These are phyloP conservation scores for Tuber aestivum DNA, from an alignment of 495 filamentous ascomycete species.

Conservation along the genomic window DNA sequence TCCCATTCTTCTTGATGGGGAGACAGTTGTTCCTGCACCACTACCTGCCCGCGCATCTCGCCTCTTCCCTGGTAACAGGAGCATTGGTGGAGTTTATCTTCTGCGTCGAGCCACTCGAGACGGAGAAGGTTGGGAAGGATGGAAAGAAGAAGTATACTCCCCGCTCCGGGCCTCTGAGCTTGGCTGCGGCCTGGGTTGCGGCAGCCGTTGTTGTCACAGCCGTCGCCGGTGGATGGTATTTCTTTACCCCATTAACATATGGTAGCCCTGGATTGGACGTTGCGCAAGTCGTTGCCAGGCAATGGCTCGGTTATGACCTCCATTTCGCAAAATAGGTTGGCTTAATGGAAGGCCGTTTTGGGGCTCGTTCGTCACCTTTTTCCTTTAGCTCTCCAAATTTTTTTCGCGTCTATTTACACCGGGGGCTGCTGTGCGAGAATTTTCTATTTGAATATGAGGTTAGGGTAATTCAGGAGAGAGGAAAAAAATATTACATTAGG, in stretches of 20 bases:
- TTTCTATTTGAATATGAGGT: neutral
- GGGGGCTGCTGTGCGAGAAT: neutral
- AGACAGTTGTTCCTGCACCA: slow-evolving; percentile 97
- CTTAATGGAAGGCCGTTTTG: neutral
- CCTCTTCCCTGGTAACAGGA: slow-evolving; percentile 87
- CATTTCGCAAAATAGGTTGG: slow-evolving; percentile 87
- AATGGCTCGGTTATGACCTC: slow-evolving; percentile 95
- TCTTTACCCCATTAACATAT: slow-evolving; percentile 92
- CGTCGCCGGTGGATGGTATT: slow-evolving; percentile 75
- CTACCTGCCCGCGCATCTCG: slow-evolving; percentile 88
- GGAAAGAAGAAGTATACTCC: slow-evolving; percentile 50
- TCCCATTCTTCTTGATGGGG: slow-evolving; percentile 96
- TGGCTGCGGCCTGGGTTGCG: slow-evolving; percentile 73
- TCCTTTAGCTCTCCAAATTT: neutral
- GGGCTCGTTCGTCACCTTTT: neutral
- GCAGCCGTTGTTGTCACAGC: slow-evolving; percentile 59
- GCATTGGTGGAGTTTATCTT: slow-evolving; percentile 96
- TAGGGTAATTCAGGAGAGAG: neutral
- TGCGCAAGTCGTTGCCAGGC: slow-evolving; percentile 72
- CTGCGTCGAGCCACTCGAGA: slow-evolving; percentile 69
- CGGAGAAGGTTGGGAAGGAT: slow-evolving; percentile 48
- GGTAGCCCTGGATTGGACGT: slow-evolving; percentile 86
- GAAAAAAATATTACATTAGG: neutral
- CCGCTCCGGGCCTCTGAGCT: slow-evolving; percentile 69
- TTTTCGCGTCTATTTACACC: neutral